Evolutionary conservation across 495 filamentous ascomycete genomes (phyloP).

Genomic region (Darksidea phi): DNA sequence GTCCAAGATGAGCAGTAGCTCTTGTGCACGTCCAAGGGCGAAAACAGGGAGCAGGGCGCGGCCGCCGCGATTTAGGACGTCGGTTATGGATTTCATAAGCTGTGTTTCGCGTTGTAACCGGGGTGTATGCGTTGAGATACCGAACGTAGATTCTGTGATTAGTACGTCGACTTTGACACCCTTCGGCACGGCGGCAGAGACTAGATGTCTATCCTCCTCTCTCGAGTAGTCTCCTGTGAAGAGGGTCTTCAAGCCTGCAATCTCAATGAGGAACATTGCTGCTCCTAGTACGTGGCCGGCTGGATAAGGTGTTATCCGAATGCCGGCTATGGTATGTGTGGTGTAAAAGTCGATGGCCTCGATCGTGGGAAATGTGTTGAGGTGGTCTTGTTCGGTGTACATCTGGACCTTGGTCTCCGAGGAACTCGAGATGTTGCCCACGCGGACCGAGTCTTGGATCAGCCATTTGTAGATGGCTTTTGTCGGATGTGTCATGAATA

Average conservation of each 20-base stretch:
- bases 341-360: conserved; percentile 98
- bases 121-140: conserved; percentile 86
- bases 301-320: conserved; percentile 93
- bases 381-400: conserved; percentile 91
- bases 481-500: conserved; percentile 98
- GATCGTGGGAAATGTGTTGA: conserved; percentile 87
- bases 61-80: conserved; percentile 84
- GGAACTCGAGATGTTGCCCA: conserved; percentile 72
- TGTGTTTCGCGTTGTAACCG: conserved; percentile 85
- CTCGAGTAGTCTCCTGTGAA: conserved; percentile 97
- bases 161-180: conserved; percentile 88
- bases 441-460: conserved; percentile 91
- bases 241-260: conserved; percentile 90
- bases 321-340: conserved; percentile 92
- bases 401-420: conserved; percentile 74
- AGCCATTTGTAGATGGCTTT: conserved; percentile 99
- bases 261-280: conserved; percentile 96
- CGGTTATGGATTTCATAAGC: conserved; percentile 90
- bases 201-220: conserved; percentile 89
- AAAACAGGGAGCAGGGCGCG: conserved; percentile 94
- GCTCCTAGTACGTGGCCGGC: conserved; percentile 97
- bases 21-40: conserved; percentile 88
- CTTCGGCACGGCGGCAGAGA: conserved; percentile 82
- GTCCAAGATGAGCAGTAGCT: conserved; percentile 89
- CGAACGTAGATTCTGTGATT: conserved; percentile 96